Conservation (phyloP, 1,284 basidiomycete genomes). For the Mycena citricolor region DNA sequence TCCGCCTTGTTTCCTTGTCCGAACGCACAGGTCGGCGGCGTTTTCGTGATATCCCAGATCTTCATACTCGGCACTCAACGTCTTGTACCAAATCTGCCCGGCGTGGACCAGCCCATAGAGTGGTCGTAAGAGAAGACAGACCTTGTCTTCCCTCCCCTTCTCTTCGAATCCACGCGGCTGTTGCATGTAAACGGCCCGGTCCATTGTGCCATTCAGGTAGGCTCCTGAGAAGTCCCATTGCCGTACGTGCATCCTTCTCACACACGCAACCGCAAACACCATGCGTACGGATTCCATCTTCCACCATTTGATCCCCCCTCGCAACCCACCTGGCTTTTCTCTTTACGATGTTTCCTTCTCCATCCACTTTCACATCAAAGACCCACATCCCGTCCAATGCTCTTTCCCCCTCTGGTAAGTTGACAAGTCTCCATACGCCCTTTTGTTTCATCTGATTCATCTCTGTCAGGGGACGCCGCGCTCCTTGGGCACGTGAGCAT, state of each 20-base stretch:
- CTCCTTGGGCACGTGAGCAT: too few relatives aligned
- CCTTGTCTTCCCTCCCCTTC: conserved; percentile 20
- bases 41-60: conserved; percentile 9
- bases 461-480: too few relatives aligned
- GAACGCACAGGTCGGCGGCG: conserved; percentile 4
- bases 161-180: conserved; percentile 16
- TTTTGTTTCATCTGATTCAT: too few relatives aligned
- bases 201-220: conserved; percentile 11
- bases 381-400: conserved; percentile 8
- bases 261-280: conserved; percentile 16
- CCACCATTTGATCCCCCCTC: conserved; percentile 13
- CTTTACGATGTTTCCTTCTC: background rate
- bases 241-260: background rate
- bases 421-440: too few relatives aligned
- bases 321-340: conserved; percentile 2
- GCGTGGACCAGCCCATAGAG: conserved; percentile 11
- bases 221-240: conserved; percentile 16
- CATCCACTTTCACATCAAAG: conserved; percentile 1
- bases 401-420: conserved; percentile 15
- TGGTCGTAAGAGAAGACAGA: background rate
- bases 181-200: conserved; percentile 12
- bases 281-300: conserved; percentile 16
- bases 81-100: conserved; percentile 13
- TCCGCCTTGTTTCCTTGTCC: background rate
- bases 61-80: background rate